Base-by-base conservation (phyloP, 2,329 filamentous ascomycete genomes). In the Teratosphaeria viscida region DNA sequence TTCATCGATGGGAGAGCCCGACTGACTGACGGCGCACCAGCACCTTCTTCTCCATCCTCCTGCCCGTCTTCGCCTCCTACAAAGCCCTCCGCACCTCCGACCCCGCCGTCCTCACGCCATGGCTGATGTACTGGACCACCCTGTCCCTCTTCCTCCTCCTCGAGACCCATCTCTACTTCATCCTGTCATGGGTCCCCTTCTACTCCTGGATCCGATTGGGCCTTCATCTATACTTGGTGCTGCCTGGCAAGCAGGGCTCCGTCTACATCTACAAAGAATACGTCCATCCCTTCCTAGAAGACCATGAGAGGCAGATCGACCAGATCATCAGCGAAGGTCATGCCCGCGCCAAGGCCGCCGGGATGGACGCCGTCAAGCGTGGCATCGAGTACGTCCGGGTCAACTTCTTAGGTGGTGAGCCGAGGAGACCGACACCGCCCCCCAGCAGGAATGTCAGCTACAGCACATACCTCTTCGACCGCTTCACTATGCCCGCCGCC, bases 71-170 rank as follows among this genome's bases (percentile, higher is more conserved):
- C 77, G 92, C 92, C 66, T 96, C 92, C 64, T 97, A 96, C 82
- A 97, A 97, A 80, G 92, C 94, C 55, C 87, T 99, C 71, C 92
- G 94, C 77, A 92, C 90, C 16, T 88, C 88, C 57, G 90, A 96
- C 74, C 91, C 92, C 2, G 87, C 90, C 43, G 86, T 95, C 72
- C 82, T 96, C 61, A 90, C 90, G 64, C 92, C 92, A 86, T 99
- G 94, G 94, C 84, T 97, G 66, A 97, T 97, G 88, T 99, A 97
- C 82, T 99, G 92, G 88, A 90, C 96, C 62, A 90, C 96, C 27
- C 83, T 96, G 65, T 89, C 89, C 62, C 87, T 89, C 73, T 84
- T 86, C 68, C 81, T 92, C 59, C 83, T 94, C 62, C 84, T 86
- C 75, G 94, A 97, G 77, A 92, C 88, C 54, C 95, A 91, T 84